Evolutionary conservation across 1,284 basidiomycete species (phyloP).

Genomic region (Puccinia triticina): DNA sequence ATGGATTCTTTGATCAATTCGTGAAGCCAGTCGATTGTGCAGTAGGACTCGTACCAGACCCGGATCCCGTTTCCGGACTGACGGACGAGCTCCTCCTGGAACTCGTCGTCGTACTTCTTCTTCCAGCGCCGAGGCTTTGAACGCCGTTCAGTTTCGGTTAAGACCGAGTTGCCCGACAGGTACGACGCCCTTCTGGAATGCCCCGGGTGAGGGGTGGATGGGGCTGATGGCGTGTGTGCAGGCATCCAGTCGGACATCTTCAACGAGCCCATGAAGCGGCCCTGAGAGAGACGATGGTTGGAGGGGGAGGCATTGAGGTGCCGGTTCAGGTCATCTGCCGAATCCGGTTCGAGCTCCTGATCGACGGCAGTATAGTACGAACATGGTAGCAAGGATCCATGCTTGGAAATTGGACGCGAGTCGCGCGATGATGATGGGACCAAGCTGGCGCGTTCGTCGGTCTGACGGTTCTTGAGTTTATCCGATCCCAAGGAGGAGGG

Average conservation of each 20-base stretch:
- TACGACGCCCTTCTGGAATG: conserved; percentile 1
- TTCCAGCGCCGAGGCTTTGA: conserved; percentile 14
- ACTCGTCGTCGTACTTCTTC: conserved; percentile 32
- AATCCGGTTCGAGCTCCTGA: neutral
- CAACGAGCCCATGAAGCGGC: conserved; percentile 21
- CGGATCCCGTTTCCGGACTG: conserved; percentile 50
- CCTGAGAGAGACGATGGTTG: conserved; percentile 29
- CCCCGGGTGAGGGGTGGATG: neutral
- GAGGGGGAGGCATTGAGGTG: conserved; percentile 22
- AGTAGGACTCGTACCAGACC: conserved; percentile 58
- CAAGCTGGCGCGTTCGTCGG: conserved; percentile 13
- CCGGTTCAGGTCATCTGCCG: conserved; percentile 14
- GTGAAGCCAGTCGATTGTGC: conserved; percentile 61
- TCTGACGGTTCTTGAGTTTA: neutral
- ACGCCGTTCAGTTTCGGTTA: conserved; percentile 5
- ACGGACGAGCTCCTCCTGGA: conserved; percentile 36
- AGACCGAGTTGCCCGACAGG: neutral
- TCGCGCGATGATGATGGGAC: neutral
- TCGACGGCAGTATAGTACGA: neutral
- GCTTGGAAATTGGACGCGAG: neutral
- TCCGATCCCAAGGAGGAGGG: neutral
- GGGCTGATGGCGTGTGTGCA: neutral
- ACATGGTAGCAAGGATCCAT: neutral
- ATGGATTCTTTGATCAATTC: conserved; percentile 61
- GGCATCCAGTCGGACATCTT: conserved; percentile 26